Evolutionary conservation across 1,284 basidiomycete species (phyloP).

Genomic region (Neotropicomus parvogracilis): DNA sequence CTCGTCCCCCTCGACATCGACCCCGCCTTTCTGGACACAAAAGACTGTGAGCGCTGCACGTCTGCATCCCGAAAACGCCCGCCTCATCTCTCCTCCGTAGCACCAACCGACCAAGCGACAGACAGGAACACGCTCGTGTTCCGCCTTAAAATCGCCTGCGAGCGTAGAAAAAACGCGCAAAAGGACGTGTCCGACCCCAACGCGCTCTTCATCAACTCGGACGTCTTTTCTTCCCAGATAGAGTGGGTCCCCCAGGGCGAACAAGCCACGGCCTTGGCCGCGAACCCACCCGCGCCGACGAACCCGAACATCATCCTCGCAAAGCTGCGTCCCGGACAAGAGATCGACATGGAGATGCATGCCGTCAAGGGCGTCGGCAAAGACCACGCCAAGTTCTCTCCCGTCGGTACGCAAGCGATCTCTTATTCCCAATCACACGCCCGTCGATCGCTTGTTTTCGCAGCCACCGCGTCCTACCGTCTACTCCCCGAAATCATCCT

Average conservation of each 20-base stretch:
- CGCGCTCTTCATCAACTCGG: slow-evolving; percentile 66
- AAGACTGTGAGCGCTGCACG: slow-evolving; percentile 33
- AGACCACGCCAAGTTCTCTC: slow-evolving; percentile 96
- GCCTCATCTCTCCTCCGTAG: slow-evolving; percentile 19
- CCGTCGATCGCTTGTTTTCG: not conserved
- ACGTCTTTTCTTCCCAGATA: slow-evolving; percentile 79
- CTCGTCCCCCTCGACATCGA: slow-evolving; percentile 88
- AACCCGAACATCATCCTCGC: slow-evolving; percentile 87
- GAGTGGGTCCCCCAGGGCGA: slow-evolving; percentile 86
- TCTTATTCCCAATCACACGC: not conserved
- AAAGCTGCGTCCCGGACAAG: slow-evolving; percentile 91
- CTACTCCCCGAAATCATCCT: slow-evolving; percentile 87
- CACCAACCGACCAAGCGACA: slow-evolving; percentile 57
- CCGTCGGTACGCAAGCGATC: slow-evolving; percentile 70
- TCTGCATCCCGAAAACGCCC: not conserved
- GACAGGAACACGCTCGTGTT: slow-evolving; percentile 95
- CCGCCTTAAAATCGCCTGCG: slow-evolving; percentile 70
- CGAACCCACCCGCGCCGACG: slow-evolving; percentile 62
- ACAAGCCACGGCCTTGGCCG: slow-evolving; percentile 58
- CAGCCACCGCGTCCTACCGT: slow-evolving; percentile 93
- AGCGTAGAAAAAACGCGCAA: slow-evolving; percentile 51
- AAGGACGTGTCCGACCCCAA: slow-evolving; percentile 61
- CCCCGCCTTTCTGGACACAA: slow-evolving; percentile 60
- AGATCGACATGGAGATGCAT: slow-evolving; percentile 83
- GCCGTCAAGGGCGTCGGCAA: slow-evolving; percentile 94